phyloP scores from a whole-genome alignment of 345 rosid genomes.

The Gossypium raimondii region DNA sequence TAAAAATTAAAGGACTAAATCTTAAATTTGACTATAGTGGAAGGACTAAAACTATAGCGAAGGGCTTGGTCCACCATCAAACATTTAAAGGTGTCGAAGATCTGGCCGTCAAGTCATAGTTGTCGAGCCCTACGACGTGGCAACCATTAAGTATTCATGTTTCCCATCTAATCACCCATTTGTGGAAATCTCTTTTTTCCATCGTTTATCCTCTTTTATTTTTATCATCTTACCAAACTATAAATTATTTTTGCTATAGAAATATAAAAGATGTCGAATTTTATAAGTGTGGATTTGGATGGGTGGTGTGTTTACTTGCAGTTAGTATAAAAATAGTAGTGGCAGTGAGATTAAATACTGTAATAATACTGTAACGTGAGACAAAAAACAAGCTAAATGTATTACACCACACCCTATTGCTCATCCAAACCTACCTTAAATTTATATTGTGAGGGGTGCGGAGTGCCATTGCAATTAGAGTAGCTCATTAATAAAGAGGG shows the following conservation, averaged over 20 bases:
- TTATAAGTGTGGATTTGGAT: too few relatives aligned
- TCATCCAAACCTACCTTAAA: too few relatives aligned
- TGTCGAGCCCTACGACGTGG: neutral
- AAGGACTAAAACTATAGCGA: neutral
- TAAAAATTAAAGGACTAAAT: too few relatives aligned
- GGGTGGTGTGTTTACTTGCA: accelerated
- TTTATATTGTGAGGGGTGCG: too few relatives aligned
- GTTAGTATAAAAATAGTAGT: accelerated
- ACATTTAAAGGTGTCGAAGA: constrained; percentile 13
- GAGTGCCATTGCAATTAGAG: too few relatives aligned
- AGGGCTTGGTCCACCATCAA: constrained; percentile 18
- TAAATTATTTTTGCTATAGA: too few relatives aligned
- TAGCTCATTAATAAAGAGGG: too few relatives aligned
- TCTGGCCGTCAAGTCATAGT: neutral
- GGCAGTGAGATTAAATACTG: accelerated
- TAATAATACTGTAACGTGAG: too few relatives aligned
- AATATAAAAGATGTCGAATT: too few relatives aligned
- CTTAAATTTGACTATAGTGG: too few relatives aligned
- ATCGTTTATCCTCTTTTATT: neutral
- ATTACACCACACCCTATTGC: too few relatives aligned
- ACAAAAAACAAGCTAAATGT: too few relatives aligned
- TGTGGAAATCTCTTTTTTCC: neutral
- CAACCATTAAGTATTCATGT: constrained; percentile 2
- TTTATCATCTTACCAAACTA: neutral
- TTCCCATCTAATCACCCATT: constrained; percentile 10